Evolutionary conservation across 169 alveolate genomes (phyloP).

Genomic region (Prorocentrum cordatum): DNA sequence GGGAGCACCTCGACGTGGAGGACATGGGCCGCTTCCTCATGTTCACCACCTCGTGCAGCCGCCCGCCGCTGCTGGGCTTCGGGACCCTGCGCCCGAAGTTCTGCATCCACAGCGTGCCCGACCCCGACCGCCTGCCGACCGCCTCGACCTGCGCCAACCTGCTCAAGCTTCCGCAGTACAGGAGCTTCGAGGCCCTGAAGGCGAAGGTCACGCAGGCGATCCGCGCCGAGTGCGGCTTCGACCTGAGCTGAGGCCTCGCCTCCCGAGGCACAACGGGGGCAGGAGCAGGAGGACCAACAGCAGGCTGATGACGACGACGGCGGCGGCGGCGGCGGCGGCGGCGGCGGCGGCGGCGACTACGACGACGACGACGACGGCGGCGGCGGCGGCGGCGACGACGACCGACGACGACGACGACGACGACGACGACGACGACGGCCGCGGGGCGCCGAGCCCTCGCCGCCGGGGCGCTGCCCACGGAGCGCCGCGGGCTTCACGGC

Average conservation of each 20-base stretch:
- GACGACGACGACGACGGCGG: too few relatives aligned
- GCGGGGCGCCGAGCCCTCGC: too few relatives aligned
- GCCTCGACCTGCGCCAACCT: slow-evolving; percentile 94
- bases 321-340: too few relatives aligned
- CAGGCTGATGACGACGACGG: too few relatives aligned
- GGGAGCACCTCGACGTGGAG: slow-evolving; percentile 1
- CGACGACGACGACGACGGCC: too few relatives aligned
- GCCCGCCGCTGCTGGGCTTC: slow-evolving; percentile 55
- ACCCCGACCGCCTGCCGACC: slow-evolving; percentile 87
- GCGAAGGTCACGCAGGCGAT: slow-evolving; percentile 84
- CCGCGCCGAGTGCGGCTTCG: slow-evolving; percentile 68
- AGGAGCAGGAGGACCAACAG: too few relatives aligned
- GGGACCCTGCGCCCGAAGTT: slow-evolving; percentile 74
- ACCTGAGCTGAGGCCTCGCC: slow-evolving; percentile 49
- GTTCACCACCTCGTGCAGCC: slow-evolving; percentile 56
- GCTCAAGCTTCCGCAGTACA: slow-evolving; percentile 90
- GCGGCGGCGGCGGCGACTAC: too few relatives aligned
- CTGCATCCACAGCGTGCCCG: slow-evolving; percentile 85
- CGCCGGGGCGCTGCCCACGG: too few relatives aligned
- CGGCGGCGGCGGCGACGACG: too few relatives aligned
- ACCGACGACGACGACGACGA: too few relatives aligned
- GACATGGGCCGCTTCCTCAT: slow-evolving; percentile 27
- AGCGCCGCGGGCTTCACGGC: too few relatives aligned
- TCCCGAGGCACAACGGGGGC: too few relatives aligned
- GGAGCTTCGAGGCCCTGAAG: slow-evolving; percentile 77